Base-by-base conservation (phyloP, 192 early-diverging fungal genomes). In the Backusella parvicylindrica region DNA sequence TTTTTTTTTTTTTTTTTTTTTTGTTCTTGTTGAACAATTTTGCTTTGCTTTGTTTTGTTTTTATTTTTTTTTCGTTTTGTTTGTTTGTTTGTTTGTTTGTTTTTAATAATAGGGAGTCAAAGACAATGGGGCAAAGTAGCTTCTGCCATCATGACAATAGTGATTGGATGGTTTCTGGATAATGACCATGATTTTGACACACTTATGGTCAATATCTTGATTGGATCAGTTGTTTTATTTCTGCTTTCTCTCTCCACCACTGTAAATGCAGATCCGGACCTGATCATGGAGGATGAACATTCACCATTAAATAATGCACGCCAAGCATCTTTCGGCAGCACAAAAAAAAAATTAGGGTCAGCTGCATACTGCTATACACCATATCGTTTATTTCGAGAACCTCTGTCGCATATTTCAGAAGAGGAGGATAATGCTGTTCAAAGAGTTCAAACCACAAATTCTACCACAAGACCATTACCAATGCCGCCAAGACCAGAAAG, bases 131-230 rank as follows among this genome's bases (percentile, higher is more conserved):
- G 75, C 6, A 76, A 76, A 50, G 15, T 63, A 12, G 38, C 31
- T 70, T 70, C 38, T 30, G 68, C 43, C 32, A 40, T 69, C 30
- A 76, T 63, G 38, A 35, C 53, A 9, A 36, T 76, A 7, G 49
- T 47, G 18, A 76, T 76, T 40, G 75, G 75, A 56, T 76, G 75
- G 41, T 70, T 76, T 36, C 26, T 76, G 23, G 75, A 70, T 26
- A 68, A 76, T 64, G 75, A 76, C 26, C 68, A 76, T 33, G 75
- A 76, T 41, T 76, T 76, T 70, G 75, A 76, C 53, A 76, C 75
- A 36, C 68, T 76, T 7, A 70, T 76, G 68, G 75, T 68, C 13
- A 70, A 50, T 8, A 56, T 56, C 13, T 23, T 76, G n/a, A 36
- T 76, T 41, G 75, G 75, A 30, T 76, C 49, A 1, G 37, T 76